Evolutionary conservation across 1,139 yeast genomes (phyloP), one percentile per base, ranked within the genome.

Genomic region (Pichia terricola): DNA sequence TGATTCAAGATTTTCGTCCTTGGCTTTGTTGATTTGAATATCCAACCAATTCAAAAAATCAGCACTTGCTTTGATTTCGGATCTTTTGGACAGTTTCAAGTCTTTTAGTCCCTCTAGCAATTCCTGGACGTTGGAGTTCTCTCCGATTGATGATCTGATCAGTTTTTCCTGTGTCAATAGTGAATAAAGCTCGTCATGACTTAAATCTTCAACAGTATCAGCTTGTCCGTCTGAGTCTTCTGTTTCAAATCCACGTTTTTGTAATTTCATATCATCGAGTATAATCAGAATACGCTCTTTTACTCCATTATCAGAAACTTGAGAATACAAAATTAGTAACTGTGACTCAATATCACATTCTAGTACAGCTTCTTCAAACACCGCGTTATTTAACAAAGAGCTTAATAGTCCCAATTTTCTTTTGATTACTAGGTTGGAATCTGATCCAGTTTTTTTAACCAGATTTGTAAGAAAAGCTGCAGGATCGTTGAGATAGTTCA

Each of bases 1-100:
- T 33, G 37, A 11, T 9, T 22, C 25, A 9, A 5, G 8, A 11
- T 37, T 27, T 5, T 37, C 34, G 8, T 36, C 36, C 45, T 65
- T 71, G 48, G 69, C 64, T 9, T 35, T 5, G 36, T 70, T 74
- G 2, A 72, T 69, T 53, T 80, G 76, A 39, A 63, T 57, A 22
- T 78, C 70, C 40, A 86, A 62, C 95, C 95, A 86, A 34, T 70
- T 62, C 43, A 85, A 52, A 53, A 85, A 72, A 1, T 52, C 51
- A 2, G 56, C 42, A 16, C 55, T 58, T 0, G 66, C 56, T 34
- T 63, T 61, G 41, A 56, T 54, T 3, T 40, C 36, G 3, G 30
- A 34, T 2, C 41, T 42, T 8, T 50, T 35, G 2, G 36, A 34
- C 22, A 31, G 16, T 35, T 56, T 56, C 26, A 57, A 30, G 1